phyloP scores from a whole-genome alignment of 1,284 basidiomycete genomes.

The Cystobasidium pallidum region DNA sequence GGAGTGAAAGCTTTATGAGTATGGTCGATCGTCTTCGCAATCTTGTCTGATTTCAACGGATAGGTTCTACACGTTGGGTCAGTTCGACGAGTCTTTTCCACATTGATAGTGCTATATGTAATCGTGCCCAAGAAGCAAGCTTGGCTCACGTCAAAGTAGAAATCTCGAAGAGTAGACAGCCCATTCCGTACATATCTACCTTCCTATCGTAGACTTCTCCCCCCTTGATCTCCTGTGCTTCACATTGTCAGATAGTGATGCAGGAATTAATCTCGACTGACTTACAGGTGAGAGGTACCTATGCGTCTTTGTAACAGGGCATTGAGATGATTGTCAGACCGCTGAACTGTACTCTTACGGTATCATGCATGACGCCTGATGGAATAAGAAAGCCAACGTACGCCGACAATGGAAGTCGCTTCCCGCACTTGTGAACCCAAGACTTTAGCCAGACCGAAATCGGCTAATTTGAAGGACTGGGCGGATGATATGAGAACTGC shows the following conservation, averaged over 20 bases:
- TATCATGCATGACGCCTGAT: slow-evolving; percentile 7
- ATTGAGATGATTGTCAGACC: slow-evolving; percentile 4
- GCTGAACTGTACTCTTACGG: slow-evolving; percentile 1
- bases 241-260: slow-evolving; percentile 12
- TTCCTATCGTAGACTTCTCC: slow-evolving; percentile 22
- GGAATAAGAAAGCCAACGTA: slow-evolving; percentile 5
- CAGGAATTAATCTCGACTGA: slow-evolving; percentile 7
- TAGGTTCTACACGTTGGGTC: slow-evolving; percentile 4
- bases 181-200: slow-evolving; percentile 35
- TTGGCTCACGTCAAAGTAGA: slow-evolving; percentile 20
- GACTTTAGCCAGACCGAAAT: slow-evolving; percentile 25
- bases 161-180: slow-evolving; percentile 37
- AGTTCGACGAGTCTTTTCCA: background rate
- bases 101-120: too few relatives aligned
- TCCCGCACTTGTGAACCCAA: slow-evolving; percentile 8
- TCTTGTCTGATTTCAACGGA: slow-evolving; percentile 16
- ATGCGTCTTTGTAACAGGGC: slow-evolving; percentile 15
- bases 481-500: slow-evolving; percentile 23
- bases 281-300: slow-evolving; percentile 30
- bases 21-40: slow-evolving; percentile 6
- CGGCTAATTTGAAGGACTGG: slow-evolving; percentile 22
- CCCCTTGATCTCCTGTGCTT: slow-evolving; percentile 25
- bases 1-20: background rate
- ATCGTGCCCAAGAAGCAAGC: background rate
- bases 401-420: slow-evolving; percentile 16